A percentile compares a stretch with the other conserved stretches of the same genome.
These are phyloP conservation scores for Bipolaris bicolor DNA, from an alignment of 2,329 filamentous ascomycete genomes.

Conservation along the genomic window DNA sequence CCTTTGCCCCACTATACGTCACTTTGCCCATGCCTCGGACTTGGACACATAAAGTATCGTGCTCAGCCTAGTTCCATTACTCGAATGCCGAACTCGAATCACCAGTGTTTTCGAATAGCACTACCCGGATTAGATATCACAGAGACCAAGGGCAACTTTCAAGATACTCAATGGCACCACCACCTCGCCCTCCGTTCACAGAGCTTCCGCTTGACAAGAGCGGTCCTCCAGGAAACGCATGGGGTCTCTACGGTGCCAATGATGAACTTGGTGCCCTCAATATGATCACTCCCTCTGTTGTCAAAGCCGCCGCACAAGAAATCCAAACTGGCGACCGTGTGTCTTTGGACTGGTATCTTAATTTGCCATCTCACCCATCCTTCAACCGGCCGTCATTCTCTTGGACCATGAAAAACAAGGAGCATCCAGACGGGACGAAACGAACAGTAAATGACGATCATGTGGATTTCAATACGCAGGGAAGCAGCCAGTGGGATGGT, in stretches of 20 bases:
- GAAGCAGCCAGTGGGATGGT: constrained; percentile 50
- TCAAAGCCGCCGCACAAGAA: constrained; percentile 53
- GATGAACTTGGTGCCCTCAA: constrained; percentile 64
- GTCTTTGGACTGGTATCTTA: constrained; percentile 51
- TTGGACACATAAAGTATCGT: neutral
- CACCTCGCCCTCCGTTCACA: constrained; percentile 49
- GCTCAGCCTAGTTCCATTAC: neutral
- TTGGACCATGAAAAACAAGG: constrained; percentile 37
- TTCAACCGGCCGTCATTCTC: constrained; percentile 44
- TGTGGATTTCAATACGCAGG: constrained; percentile 49
- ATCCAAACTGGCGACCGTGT: constrained; percentile 52
- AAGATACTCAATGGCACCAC: constrained; percentile 23
- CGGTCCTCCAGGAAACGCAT: constrained; percentile 61
- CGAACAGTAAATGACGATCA: constrained; percentile 48
- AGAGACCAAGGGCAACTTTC: neutral
- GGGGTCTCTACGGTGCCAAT: constrained; percentile 60
- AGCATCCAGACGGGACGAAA: constrained; percentile 36
- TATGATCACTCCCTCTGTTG: constrained; percentile 57
- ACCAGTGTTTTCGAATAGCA: neutral
- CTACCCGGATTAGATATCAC: neutral
- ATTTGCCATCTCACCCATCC: constrained; percentile 48
- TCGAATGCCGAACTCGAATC: neutral
- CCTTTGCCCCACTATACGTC: constrained; percentile 31
- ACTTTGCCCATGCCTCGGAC: constrained; percentile 5
- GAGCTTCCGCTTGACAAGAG: constrained; percentile 58